Evolutionary conservation across 2,329 filamentous ascomycete genomes (phyloP).

Genomic region (Hypoxylon sp.): DNA sequence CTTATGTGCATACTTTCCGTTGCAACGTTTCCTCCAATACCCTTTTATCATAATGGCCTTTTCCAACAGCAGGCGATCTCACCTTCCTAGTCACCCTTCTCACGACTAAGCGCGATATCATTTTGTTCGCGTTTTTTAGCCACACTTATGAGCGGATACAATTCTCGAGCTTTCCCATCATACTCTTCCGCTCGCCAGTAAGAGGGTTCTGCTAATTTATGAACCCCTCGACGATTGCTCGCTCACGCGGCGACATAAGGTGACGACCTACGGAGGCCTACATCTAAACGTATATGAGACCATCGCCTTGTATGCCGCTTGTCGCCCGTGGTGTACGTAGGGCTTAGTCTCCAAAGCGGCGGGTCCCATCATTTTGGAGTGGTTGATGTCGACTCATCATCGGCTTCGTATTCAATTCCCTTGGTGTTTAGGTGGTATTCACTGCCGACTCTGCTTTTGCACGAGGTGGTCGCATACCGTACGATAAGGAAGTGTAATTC

Average conservation of each 20-base stretch:
- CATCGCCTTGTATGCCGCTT: no score
- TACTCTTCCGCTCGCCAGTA: slow-evolving; percentile 13
- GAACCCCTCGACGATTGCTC: slow-evolving; percentile 37
- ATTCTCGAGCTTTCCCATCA: no score
- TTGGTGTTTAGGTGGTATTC: neutral
- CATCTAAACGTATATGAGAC: slow-evolving; percentile 22
- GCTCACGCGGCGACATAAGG: slow-evolving; percentile 36
- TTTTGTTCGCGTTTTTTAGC: no score
- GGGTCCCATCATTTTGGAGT: neutral
- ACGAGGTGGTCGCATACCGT: neutral
- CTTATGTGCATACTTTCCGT: neutral
- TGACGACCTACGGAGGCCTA: slow-evolving; percentile 37
- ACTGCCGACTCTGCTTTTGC: neutral
- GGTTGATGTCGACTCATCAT: no score
- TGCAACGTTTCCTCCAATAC: slow-evolving; percentile 32
- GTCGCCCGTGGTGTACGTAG: no score
- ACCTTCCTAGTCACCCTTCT: no score
- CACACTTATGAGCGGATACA: no score
- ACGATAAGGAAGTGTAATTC: neutral
- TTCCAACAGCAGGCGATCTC: no score
- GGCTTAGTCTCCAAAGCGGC: neutral
- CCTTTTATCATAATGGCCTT: no score
- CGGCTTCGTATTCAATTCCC: no score
- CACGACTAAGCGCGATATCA: no score
- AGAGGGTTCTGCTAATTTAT: slow-evolving; percentile 32